phyloP scores from a whole-genome alignment of 345 rosid genomes.

The Eucalyptus melliodora region DNA sequence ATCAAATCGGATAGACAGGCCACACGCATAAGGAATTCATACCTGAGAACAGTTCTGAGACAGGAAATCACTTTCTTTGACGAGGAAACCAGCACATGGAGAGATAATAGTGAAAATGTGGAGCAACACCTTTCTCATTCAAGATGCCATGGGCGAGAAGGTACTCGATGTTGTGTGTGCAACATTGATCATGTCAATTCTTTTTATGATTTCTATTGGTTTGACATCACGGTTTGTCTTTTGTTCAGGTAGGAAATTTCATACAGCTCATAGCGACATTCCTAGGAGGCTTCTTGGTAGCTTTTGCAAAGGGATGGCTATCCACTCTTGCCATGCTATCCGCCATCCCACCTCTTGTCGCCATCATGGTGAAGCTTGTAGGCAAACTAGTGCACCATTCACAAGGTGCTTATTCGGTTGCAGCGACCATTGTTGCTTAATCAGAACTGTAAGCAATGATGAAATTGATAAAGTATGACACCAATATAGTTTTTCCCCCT shows the following conservation, averaged over 20 bases:
- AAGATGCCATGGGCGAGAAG: slow-evolving; percentile 74
- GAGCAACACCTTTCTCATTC: slow-evolving; percentile 67
- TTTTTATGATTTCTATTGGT: neutral
- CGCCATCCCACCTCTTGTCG: slow-evolving; percentile 47
- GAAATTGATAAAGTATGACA: neutral
- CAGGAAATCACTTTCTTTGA: slow-evolving; percentile 69
- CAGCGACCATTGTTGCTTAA: slow-evolving; percentile 46
- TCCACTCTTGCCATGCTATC: slow-evolving; percentile 48
- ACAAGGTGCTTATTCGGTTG: slow-evolving; percentile 42
- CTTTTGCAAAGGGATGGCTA: slow-evolving; percentile 63
- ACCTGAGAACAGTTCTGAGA: slow-evolving; percentile 48
- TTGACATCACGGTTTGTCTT: neutral
- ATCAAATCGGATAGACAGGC: slow-evolving; percentile 66
- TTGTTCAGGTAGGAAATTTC: slow-evolving; percentile 54
- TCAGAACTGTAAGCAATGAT: slow-evolving; percentile 39
- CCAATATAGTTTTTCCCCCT: neutral
- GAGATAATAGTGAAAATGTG: slow-evolving; percentile 63
- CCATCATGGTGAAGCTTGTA: slow-evolving; percentile 15
- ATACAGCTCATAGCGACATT: slow-evolving; percentile 41
- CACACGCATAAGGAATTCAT: slow-evolving; percentile 38
- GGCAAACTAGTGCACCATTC: slow-evolving; percentile 37
- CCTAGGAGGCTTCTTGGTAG: slow-evolving; percentile 59
- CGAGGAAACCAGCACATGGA: slow-evolving; percentile 48
- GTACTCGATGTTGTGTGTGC: neutral
- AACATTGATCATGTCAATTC: neutral